Percentiles rank a stretch among this genome's conserved stretches.
These are phyloP conservation scores for Verticillium longisporum DNA, from an alignment of 2,329 filamentous ascomycete genomes.

Conservation along the genomic window DNA sequence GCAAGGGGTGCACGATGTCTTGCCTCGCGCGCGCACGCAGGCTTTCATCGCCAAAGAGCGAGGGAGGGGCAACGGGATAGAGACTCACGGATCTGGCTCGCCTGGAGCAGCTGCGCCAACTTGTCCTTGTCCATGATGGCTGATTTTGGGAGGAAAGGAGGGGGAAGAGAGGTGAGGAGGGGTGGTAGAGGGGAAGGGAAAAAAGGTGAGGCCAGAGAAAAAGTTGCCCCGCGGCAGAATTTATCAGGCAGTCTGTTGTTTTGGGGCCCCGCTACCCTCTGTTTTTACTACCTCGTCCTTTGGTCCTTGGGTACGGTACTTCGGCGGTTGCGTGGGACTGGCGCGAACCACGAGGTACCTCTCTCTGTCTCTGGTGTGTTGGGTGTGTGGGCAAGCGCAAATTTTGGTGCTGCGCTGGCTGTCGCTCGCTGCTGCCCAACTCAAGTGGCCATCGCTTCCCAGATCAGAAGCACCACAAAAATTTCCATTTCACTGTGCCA, in stretches of 20 bases:
- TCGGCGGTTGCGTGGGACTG: too few relatives aligned
- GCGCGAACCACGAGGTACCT: too few relatives aligned
- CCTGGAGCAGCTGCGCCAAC: conserved; percentile 81
- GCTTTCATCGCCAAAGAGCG: neutral
- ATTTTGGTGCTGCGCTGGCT: neutral
- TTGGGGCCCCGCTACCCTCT: neutral
- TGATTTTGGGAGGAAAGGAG: neutral
- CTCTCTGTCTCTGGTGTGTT: neutral
- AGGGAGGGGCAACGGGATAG: neutral
- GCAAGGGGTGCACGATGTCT: neutral
- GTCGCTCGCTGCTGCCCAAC: neutral
- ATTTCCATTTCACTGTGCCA: neutral
- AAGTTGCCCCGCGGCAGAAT: neutral
- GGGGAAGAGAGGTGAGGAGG: conserved; percentile 3
- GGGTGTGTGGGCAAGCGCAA: neutral
- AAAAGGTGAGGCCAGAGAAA: conserved; percentile 8
- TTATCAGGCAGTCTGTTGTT: neutral
- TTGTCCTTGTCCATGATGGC: conserved; percentile 50
- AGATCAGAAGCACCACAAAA: neutral
- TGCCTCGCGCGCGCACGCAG: neutral
- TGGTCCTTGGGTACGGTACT: too few relatives aligned
- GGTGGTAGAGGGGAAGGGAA: neutral
- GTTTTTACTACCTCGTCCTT: neutral
- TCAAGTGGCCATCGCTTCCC: neutral
- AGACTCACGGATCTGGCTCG: conserved; percentile 65